These are phyloP conservation scores for Berberis thunbergii DNA, from an alignment of 164 flowering plant species.

Conservation along the genomic window DNA sequence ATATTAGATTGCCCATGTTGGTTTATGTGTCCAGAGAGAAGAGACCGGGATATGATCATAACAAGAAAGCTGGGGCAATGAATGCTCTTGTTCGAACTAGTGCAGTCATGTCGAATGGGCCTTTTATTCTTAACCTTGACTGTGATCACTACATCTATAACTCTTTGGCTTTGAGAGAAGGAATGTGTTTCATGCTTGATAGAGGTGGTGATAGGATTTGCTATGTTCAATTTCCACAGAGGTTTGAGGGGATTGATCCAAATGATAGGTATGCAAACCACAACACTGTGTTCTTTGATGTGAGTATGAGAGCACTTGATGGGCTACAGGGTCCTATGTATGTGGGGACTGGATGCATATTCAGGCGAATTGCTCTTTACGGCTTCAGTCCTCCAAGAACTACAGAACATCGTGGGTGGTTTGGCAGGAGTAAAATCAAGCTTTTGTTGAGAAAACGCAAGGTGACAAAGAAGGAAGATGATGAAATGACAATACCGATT, in stretches of 20 bases:
- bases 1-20: conserved; percentile 75
- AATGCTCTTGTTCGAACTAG: conserved; percentile 82
- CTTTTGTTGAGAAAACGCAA: conserved; percentile 34
- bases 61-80: conserved; percentile 99
- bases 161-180: conserved; percentile 75
- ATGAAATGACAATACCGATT: conserved; percentile 42
- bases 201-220: conserved; percentile 83
- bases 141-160: conserved; percentile 93
- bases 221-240: conserved; percentile 92
- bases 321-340: conserved; percentile 97
- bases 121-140: conserved; percentile 87
- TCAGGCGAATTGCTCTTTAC: conserved; percentile 74
- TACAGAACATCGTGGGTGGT: conserved; percentile 76
- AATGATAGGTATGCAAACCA: conserved; percentile 90
- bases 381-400: conserved; percentile 91
- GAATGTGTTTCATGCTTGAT: conserved; percentile 97
- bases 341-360: conserved; percentile 93
- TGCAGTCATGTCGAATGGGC: conserved; percentile 89
- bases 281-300: conserved; percentile 89
- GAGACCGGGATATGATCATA: conserved; percentile 84
- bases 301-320: conserved; percentile 80
- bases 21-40: conserved; percentile 94
- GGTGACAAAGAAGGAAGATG: conserved; percentile 26
- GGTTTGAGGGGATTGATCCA: conserved; percentile 93
- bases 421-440: conserved; percentile 52